These are phyloP conservation scores for Diaporthe longicolla DNA, from an alignment of 2,329 filamentous ascomycete genomes.

Conservation along the genomic window DNA sequence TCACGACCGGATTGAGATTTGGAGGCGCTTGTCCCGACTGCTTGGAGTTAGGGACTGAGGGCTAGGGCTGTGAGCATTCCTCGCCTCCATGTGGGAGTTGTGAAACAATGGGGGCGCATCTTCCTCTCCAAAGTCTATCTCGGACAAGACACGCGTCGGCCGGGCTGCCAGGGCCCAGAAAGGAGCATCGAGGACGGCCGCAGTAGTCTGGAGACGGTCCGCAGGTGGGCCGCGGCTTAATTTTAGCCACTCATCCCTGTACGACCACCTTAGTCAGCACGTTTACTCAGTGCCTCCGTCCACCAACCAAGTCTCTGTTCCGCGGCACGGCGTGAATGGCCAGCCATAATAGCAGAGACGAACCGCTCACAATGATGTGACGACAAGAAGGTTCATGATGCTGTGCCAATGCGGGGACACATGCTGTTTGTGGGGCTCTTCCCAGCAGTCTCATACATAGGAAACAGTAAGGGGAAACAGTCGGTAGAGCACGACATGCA, in stretches of 20 bases:
- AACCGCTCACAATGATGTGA: not conserved
- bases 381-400: not conserved
- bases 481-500: not conserved
- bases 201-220: conserved; percentile 26
- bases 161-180: conserved; percentile 25
- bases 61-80: conserved; percentile 15
- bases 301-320: not conserved
- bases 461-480: conserved; percentile 21
- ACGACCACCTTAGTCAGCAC: conserved; percentile 5
- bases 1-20: conserved; percentile 8
- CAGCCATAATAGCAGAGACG: not conserved
- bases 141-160: conserved; percentile 29
- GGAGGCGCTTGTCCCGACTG: conserved; percentile 9
- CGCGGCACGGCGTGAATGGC: not conserved
- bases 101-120: conserved; percentile 31
- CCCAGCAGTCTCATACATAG: not conserved
- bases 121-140: conserved; percentile 26
- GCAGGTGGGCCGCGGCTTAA: conserved; percentile 26
- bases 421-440: not conserved
- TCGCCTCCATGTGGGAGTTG: conserved; percentile 33
- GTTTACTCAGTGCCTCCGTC: not conserved
- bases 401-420: not conserved
- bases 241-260: conserved; percentile 23
- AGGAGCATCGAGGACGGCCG: conserved; percentile 23
- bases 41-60: conserved; percentile 1